Evolutionary conservation across 2,329 filamentous ascomycete genomes (phyloP), one percentile per base, ranked within the genome.

Genomic region (Stromatinia cepivora): DNA sequence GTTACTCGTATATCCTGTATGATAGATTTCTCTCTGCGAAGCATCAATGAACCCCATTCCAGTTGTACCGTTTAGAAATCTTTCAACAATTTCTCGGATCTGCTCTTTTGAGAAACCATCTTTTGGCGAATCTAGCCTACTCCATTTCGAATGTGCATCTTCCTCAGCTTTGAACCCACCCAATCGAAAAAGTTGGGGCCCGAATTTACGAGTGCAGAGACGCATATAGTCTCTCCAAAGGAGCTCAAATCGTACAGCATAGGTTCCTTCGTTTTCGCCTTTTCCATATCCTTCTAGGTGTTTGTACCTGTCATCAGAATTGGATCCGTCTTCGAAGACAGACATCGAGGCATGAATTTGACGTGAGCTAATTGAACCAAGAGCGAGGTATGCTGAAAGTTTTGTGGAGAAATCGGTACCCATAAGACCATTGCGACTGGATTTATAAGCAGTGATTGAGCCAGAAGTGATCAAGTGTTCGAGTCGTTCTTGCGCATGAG

Each of bases 161-260:
- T 81, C 79, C 17, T 80, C 79, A 56, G 83, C 82, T 34, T 82
- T 78, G 73, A 92, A 92, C 0, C 92, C 92, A 6, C 84, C 82
- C 1, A 89, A 79, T 17, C 81, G 80, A 77, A 92, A 94, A 5
- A 94, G 83, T 31, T 85, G 86, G 22, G 79, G 76, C 0, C 86
- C 85, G 71, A 91, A 93, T 75, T 94, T 94, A 45, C 85, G 84
- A 8, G 87, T 89, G 76, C 90, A 92, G 0, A 94, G 84, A 0
- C 90, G 84, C 89, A 94, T 93, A 75, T 94, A 94, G 75, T 94
- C 92, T 53, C 92, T 82, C 91, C 90, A 93, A 0, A 94, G 79
- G 0, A 95, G 81, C 76, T 94, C 91, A 69, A 92, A 89, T 0
- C 92, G 86, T 1, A 94, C 84, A 0, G 84, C 86, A 46, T 85